phyloP scores from a whole-genome alignment of 305 asterid genomes.

The Rubia tinctorum region DNA sequence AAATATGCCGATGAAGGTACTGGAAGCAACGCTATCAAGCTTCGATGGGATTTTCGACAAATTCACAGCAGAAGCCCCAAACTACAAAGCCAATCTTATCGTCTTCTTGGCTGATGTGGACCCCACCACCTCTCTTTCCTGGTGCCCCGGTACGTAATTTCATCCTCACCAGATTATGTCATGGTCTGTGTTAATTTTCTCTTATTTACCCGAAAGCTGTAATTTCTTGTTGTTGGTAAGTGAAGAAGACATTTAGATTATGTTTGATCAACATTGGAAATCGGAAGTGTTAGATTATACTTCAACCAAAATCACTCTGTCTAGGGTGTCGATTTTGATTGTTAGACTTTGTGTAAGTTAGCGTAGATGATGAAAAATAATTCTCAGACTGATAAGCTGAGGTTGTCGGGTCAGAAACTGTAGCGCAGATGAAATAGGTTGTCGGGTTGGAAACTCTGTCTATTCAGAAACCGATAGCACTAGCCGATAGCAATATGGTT shows the following conservation, averaged over 20 bases:
- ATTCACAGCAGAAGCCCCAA: conserved; percentile 48
- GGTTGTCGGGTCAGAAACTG: not conserved
- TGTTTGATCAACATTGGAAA: not conserved
- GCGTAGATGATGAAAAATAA: not conserved
- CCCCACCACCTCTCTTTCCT: conserved; percentile 77
- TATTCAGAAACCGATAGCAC: no score
- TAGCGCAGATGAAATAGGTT: not conserved
- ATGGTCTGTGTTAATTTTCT: no score
- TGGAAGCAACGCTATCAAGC: conserved; percentile 64
- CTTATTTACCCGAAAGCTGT: no score
- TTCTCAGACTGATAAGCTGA: not conserved
- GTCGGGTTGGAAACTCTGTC: not conserved
- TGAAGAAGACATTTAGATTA: not conserved
- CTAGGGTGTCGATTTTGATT: not conserved
- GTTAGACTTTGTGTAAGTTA: not conserved
- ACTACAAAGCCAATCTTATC: conserved; percentile 65
- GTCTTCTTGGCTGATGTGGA: conserved; percentile 89
- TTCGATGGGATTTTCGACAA: conserved; percentile 52
- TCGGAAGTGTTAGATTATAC: not conserved
- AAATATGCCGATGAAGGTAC: conserved; percentile 63
- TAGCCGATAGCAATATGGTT: not conserved
- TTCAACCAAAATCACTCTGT: not conserved
- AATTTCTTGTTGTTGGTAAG: no score
- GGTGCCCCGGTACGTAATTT: conserved; percentile 77
- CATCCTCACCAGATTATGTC: not conserved